A percentile compares a stretch with the other conserved stretches of the same genome.
These are phyloP conservation scores for Geranomyces variabilis DNA, from an alignment of 192 early-diverging fungal genomes.

Conservation along the genomic window DNA sequence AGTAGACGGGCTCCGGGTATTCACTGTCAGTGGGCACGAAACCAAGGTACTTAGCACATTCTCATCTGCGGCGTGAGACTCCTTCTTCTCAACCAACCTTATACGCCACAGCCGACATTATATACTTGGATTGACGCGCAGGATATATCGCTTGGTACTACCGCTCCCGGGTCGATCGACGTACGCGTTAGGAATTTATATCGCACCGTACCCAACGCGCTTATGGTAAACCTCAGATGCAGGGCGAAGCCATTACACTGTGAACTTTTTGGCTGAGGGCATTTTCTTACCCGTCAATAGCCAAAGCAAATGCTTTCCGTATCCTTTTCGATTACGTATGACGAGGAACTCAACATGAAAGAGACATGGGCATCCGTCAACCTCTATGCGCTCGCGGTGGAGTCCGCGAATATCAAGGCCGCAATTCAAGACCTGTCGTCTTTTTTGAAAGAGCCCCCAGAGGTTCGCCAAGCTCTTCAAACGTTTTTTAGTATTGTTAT, in stretches of 20 bases:
- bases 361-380: conserved; percentile 62
- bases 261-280: no score
- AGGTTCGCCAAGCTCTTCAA: conserved; percentile 24
- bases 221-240: background rate
- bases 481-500: conserved; percentile 20
- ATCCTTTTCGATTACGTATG: conserved; percentile 53
- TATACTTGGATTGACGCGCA: conserved; percentile 36
- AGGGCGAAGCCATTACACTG: background rate
- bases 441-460: conserved; percentile 63
- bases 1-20: conserved; percentile 18
- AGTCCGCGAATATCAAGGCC: conserved; percentile 40
- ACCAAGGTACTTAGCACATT: conserved; percentile 7
- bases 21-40: conserved; percentile 20
- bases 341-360: conserved; percentile 56
- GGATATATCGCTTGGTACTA: conserved; percentile 10
- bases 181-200: background rate
- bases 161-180: no score
- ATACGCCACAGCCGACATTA: background rate
- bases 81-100: no score
- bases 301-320: conserved; percentile 63
- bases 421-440: conserved; percentile 55
- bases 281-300: conserved; percentile 8
- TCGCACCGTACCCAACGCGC: conserved; percentile 25
- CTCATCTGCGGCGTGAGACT: background rate
- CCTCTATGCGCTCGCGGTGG: conserved; percentile 54